Conservation (phyloP, 164 flowering plant genomes). For the Tinospora cordifolia region DNA sequence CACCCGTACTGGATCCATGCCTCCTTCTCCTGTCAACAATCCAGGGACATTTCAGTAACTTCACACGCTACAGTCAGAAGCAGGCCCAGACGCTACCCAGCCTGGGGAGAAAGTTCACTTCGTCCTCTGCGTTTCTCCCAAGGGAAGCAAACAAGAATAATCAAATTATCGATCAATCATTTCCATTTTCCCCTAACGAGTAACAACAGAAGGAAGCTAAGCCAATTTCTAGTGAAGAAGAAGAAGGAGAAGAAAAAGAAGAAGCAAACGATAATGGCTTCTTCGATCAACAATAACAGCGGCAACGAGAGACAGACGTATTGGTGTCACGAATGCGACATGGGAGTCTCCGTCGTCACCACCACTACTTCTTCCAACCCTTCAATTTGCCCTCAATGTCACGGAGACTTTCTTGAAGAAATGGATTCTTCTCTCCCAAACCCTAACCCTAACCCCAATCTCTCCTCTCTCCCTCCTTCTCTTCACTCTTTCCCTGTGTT, state of each 20-base stretch:
- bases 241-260: background rate
- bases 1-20: too few relatives aligned
- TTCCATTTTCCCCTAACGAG: background rate
- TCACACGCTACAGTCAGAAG: too few relatives aligned
- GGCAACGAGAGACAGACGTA: conserved; percentile 22
- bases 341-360: conserved; percentile 40
- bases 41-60: too few relatives aligned
- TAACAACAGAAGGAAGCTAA: background rate
- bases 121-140: too few relatives aligned
- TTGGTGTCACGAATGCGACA: conserved; percentile 74
- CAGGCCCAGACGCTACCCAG: too few relatives aligned
- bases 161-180: background rate
- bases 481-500: conserved; percentile 11
- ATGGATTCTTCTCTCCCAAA: conserved; percentile 33
- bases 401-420: conserved; percentile 40
- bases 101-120: too few relatives aligned
- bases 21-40: too few relatives aligned
- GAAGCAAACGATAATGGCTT: conserved; percentile 14
- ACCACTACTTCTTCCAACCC: conserved; percentile 18
- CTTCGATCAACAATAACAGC: conserved; percentile 12
- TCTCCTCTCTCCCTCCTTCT: conserved; percentile 5
- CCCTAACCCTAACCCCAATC: conserved; percentile 14
- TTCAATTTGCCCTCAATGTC: conserved; percentile 49
- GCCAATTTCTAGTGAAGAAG: too few relatives aligned
- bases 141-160: too few relatives aligned